phyloP scores from a whole-genome alignment of 1,284 basidiomycete species.

The Boletus sp. region DNA sequence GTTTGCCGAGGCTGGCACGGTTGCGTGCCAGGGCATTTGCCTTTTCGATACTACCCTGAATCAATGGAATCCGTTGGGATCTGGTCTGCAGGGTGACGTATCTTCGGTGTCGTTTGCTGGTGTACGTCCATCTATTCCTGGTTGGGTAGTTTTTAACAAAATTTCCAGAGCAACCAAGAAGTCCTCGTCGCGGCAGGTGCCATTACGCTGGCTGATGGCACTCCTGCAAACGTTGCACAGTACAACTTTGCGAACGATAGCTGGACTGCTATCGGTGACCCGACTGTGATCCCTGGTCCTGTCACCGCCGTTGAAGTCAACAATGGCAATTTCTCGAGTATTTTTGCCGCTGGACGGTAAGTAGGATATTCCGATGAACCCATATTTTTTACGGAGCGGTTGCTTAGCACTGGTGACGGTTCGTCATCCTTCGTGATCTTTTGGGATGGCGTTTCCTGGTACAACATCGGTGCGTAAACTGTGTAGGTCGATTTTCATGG shows the following conservation, averaged over 20 bases:
- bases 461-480: conserved; percentile 48
- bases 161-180: conserved; percentile 54
- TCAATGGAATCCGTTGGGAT: conserved; percentile 82
- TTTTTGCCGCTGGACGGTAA: conserved; percentile 87
- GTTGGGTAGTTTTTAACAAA: neutral
- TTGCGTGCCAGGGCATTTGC: conserved; percentile 80
- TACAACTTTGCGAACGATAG: conserved; percentile 67
- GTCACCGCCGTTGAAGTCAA: conserved; percentile 88
- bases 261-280: conserved; percentile 73
- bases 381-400: neutral
- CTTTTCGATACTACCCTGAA: conserved; percentile 62
- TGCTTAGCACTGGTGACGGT: conserved; percentile 49
- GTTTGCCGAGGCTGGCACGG: conserved; percentile 76
- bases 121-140: conserved; percentile 42
- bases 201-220: conserved; percentile 59
- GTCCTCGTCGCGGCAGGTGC: conserved; percentile 71
- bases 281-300: conserved; percentile 75
- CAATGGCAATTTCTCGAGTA: conserved; percentile 72
- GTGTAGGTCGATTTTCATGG: neutral
- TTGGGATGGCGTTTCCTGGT: conserved; percentile 82
- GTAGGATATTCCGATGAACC: conserved; percentile 22
- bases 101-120: conserved; percentile 77
- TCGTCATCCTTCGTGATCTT: conserved; percentile 69
- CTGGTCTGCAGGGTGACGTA: conserved; percentile 80
- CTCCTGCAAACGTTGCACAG: conserved; percentile 63